Percentiles rank a stretch among this genome's conserved stretches.
phyloP scores from a whole-genome alignment of 1,139 yeast genomes.

The Debaryomyces sp. region DNA sequence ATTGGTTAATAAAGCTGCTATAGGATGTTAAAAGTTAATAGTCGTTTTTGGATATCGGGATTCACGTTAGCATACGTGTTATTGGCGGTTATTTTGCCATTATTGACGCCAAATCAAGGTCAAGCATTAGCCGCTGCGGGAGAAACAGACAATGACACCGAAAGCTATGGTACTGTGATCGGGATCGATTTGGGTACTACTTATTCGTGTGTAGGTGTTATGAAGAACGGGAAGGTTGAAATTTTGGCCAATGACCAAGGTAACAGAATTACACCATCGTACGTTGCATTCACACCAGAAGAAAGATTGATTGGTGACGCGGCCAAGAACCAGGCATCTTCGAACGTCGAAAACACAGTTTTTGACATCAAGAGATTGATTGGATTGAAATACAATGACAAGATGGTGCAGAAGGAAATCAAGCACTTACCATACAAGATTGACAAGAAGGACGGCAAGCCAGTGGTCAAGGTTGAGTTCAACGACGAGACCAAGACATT shows the following conservation, averaged over 20 bases:
- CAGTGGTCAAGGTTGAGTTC: slow-evolving; percentile 73
- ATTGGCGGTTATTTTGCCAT: slow-evolving; percentile 61
- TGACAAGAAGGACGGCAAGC: slow-evolving; percentile 72
- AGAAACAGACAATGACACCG: slow-evolving; percentile 44
- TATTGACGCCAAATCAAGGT: slow-evolving; percentile 44
- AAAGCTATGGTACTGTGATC: slow-evolving; percentile 75
- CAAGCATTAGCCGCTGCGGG: slow-evolving; percentile 35
- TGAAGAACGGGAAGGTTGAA: slow-evolving; percentile 90
- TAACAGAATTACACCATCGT: slow-evolving; percentile 91
- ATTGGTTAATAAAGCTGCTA: neutral
- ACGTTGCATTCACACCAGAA: slow-evolving; percentile 81
- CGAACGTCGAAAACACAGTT: slow-evolving; percentile 76
- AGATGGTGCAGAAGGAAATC: slow-evolving; percentile 77
- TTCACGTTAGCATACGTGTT: slow-evolving; percentile 60
- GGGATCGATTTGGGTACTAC: slow-evolving; percentile 89
- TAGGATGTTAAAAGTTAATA: slow-evolving; percentile 32
- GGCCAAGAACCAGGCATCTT: slow-evolving; percentile 90
- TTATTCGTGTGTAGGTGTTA: slow-evolving; percentile 92
- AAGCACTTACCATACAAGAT: slow-evolving; percentile 80
- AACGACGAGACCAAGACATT: slow-evolving; percentile 70
- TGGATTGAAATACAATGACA: slow-evolving; percentile 77
- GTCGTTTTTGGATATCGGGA: slow-evolving; percentile 49
- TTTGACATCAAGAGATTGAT: slow-evolving; percentile 87
- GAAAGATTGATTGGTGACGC: slow-evolving; percentile 95
- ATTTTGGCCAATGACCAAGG: slow-evolving; percentile 95